A percentile compares a stretch with the other conserved stretches of the same genome.
Evolutionary conservation across 306 rosid genomes (phyloP).

Genomic region (Fragaria nilgerrensis): DNA sequence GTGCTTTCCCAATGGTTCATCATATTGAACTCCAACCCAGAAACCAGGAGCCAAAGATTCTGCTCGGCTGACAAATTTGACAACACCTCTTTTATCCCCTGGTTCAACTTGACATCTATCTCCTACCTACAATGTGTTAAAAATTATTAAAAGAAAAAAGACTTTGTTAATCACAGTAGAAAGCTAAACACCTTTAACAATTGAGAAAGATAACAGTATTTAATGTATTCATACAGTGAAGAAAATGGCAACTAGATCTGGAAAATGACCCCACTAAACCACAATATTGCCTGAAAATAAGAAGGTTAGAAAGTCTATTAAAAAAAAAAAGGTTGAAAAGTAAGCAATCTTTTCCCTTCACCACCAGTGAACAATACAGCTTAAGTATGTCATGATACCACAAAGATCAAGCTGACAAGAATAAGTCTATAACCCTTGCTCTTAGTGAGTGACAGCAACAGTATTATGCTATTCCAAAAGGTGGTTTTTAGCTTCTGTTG

Average conservation of each 20-base stretch:
- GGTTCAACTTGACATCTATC: constrained; percentile 95
- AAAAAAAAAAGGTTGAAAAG: not conserved
- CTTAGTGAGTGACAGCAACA: not conserved
- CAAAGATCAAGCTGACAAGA: not conserved
- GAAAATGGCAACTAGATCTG: not conserved
- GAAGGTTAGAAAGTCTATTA: no score
- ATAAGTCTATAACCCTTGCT: not conserved
- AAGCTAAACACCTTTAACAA: not conserved
- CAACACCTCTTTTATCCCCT: constrained; percentile 76
- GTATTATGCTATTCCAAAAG: not conserved
- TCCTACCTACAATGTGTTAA: constrained; percentile 56
- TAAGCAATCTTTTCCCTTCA: not conserved
- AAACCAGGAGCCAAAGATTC: constrained; percentile 84
- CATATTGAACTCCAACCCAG: constrained; percentile 94
- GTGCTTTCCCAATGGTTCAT: constrained; percentile 95
- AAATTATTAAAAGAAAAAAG: constrained; percentile 13
- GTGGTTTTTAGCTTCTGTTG: not conserved
- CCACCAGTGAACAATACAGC: not conserved
- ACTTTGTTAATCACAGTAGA: not conserved
- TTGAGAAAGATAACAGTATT: not conserved
- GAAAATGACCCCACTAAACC: not conserved
- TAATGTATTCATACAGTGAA: not conserved
- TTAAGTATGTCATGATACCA: not conserved
- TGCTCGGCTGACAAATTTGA: constrained; percentile 73
- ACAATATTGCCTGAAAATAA: not conserved